Evolutionary conservation across 129 eudicot species (phyloP).

Genomic region (Tagetes patula): DNA sequence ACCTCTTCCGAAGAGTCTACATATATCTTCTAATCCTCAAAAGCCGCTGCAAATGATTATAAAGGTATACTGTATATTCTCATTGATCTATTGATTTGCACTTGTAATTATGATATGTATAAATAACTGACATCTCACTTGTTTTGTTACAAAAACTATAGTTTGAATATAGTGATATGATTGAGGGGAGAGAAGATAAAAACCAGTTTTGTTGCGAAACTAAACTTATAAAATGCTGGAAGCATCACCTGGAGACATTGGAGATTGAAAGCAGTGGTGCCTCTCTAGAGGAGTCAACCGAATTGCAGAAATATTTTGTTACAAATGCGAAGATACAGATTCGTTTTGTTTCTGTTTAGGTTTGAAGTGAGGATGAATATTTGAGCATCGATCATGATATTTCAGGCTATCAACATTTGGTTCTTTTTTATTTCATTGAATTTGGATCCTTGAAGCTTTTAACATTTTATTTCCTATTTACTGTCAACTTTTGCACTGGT

Average conservation of each 20-base stretch:
- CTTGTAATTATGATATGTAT: not conserved
- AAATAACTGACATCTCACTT: not conserved
- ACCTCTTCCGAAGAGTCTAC: constrained; percentile 35
- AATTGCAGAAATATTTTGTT: constrained; percentile 25
- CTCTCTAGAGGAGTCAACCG: not conserved
- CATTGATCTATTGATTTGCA: not conserved
- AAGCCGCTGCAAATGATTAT: constrained; percentile 11
- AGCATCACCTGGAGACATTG: constrained; percentile 28
- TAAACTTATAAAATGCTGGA: constrained; percentile 36
- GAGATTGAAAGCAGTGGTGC: constrained; percentile 23
- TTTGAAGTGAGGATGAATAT: constrained; percentile 4
- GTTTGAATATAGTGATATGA: constrained; percentile 18
- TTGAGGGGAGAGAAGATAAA: constrained; percentile 19
- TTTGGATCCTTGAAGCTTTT: not conserved
- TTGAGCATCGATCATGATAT: constrained; percentile 6
- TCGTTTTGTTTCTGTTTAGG: not conserved
- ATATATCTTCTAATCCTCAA: constrained; percentile 6
- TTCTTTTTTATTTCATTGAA: not conserved
- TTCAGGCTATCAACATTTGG: not conserved
- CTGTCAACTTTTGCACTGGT: constrained; percentile 1
- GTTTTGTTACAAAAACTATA: constrained; percentile 15
- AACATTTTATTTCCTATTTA: not conserved
- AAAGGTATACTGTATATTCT: constrained; percentile 18
- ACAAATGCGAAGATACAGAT: not conserved
- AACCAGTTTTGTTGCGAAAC: constrained; percentile 20